Base-by-base conservation (phyloP, 2,329 filamentous ascomycete genomes). In the Aspergillus costaricaensis region DNA sequence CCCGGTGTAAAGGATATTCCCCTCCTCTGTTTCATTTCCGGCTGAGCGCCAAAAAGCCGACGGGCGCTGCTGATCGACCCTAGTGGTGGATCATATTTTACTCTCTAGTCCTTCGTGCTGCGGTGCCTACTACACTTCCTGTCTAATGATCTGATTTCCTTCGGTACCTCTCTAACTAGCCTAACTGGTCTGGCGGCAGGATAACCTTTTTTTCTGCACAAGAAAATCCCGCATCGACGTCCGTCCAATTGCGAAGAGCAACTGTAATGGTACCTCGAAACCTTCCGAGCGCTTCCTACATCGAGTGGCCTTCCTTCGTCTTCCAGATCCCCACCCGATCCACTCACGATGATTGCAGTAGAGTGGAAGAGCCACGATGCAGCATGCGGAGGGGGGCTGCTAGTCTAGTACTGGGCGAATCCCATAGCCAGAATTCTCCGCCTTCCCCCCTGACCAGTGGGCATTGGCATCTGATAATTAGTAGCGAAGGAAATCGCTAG, bases 391-490 rank as follows among this genome's bases (percentile, higher is more conserved):
- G 36, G 36, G 14, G 36, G 51, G 14, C 38, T 54, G 53, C 10
- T 30, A 55, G 23, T 23, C 25, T 27, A 27, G 25, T 27, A 27
- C 39, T 55, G 53, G 53, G 30, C 27, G 39, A 32, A 44, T 44
- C 39, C 41, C 21, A 17, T 39, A 44, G 53, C 53, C 53, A 55
- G 53, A 55, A 55, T 30, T 55, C 39, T 55, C 53, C 53, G 53
- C 43, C 53, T 60, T 54, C 43, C 47, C 58, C 50, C 55, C 59
- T 58, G 50, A 44, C 56, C 43, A 55, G 59, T 54, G 51, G 51
- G 43, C 14, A 50, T 50, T 50, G 47, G 47, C 47, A 50, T 50
- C 47, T 36, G 50, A 58, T 50, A 47, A 50, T 52, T 38, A 50
- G 47, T 51, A 36, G 57, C 30, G 23, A 52, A 36, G 50, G 23